phyloP scores from a whole-genome alignment of 768 basidiomycete species.

The Cyclocybe cylindracea region DNA sequence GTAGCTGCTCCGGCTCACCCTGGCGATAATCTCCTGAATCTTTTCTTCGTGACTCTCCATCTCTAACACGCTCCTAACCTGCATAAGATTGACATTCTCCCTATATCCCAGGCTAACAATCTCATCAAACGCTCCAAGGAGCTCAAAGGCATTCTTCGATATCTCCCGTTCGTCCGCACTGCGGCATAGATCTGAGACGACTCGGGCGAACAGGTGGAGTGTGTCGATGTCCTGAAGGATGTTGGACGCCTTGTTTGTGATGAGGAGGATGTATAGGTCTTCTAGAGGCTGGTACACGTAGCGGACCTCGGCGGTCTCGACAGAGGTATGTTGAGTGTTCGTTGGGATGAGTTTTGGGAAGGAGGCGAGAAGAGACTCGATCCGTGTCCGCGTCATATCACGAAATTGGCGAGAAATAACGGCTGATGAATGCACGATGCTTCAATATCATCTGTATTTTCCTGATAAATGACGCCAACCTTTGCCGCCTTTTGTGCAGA shows the following conservation, averaged over 20 bases:
- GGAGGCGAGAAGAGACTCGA: slow-evolving; percentile 93
- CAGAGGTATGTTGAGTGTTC: slow-evolving; percentile 94
- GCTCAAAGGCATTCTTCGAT: slow-evolving; percentile 85
- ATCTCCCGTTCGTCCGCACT: slow-evolving; percentile 90
- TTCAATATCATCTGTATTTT: background rate
- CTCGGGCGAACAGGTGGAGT: slow-evolving; percentile 88
- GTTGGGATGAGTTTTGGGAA: slow-evolving; percentile 97
- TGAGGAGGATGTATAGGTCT: slow-evolving; percentile 94
- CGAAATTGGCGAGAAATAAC: slow-evolving; percentile 96
- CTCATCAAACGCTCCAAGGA: slow-evolving; percentile 96
- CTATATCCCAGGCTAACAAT: slow-evolving; percentile 88
- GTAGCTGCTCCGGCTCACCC: slow-evolving; percentile 49
- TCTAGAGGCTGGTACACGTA: slow-evolving; percentile 97
- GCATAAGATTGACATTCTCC: slow-evolving; percentile 77
- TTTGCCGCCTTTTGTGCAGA: slow-evolving; percentile 94
- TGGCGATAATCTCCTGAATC: slow-evolving; percentile 97
- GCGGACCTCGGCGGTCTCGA: slow-evolving; percentile 92
- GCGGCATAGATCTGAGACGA: slow-evolving; percentile 90
- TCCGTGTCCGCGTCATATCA: slow-evolving; percentile 87
- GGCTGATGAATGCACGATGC: slow-evolving; percentile 47
- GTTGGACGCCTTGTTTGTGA: slow-evolving; percentile 99
- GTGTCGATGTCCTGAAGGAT: slow-evolving; percentile 98
- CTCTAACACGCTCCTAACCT: slow-evolving; percentile 77
- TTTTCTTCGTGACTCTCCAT: slow-evolving; percentile 94
- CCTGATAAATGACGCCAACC: slow-evolving; percentile 46